These are phyloP conservation scores for Podila horticola DNA, from an alignment of 192 early-diverging fungal species.

Conservation along the genomic window DNA sequence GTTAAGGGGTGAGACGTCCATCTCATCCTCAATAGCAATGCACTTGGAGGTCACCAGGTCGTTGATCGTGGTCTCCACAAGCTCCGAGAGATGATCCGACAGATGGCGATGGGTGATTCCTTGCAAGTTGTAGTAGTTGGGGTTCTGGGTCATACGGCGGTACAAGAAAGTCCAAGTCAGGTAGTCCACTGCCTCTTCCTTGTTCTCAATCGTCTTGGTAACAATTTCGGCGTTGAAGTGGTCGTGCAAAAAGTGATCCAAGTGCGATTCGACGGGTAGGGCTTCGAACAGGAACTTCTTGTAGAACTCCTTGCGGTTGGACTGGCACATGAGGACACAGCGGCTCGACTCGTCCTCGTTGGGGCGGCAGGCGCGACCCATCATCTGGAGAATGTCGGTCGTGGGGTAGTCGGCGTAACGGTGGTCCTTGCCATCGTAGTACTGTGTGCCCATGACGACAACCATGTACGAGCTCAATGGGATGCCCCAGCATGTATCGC, in stretches of 20 bases:
- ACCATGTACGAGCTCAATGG: constrained; percentile 86
- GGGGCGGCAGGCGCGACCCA: constrained; percentile 89
- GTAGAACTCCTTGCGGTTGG: constrained; percentile 96
- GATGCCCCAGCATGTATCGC: constrained; percentile 94
- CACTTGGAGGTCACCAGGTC: constrained; percentile 92
- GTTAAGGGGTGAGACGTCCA: constrained; percentile 85
- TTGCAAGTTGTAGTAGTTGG: constrained; percentile 95
- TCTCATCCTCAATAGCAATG: constrained; percentile 73
- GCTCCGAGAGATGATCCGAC: constrained; percentile 92
- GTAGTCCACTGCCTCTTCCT: constrained; percentile 99
- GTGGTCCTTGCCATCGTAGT: constrained; percentile 93
- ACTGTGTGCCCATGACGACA: constrained; percentile 97
- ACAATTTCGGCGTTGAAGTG: constrained; percentile 98
- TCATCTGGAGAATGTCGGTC: constrained; percentile 98
- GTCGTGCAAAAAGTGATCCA: constrained; percentile 95
- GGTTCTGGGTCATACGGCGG: constrained; percentile 95
- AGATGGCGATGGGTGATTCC: constrained; percentile 89
- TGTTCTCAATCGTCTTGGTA: constrained; percentile 93
- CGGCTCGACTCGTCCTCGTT: constrained; percentile 70
- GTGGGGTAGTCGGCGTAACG: constrained; percentile 96
- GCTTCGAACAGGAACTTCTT: constrained; percentile 98
- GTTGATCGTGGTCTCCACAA: constrained; percentile 91
- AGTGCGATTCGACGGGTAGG: constrained; percentile 92
- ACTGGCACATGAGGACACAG: constrained; percentile 95
- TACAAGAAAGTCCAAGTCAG: constrained; percentile 99